These are phyloP conservation scores for Leptomonas seymouri DNA, from an alignment of 208 protist genomes.

Conservation along the genomic window DNA sequence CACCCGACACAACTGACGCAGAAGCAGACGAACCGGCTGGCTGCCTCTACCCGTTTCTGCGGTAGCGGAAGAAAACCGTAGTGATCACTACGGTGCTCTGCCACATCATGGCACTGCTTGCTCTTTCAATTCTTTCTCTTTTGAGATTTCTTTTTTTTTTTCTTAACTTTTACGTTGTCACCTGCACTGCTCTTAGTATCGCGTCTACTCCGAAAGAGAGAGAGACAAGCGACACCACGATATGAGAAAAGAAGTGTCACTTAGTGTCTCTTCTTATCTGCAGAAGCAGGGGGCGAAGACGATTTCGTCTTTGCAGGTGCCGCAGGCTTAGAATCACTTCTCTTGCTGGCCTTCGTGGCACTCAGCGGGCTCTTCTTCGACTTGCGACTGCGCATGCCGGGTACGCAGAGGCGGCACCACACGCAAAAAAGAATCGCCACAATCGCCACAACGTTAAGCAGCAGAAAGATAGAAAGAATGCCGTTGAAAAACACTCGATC, in stretches of 20 bases:
- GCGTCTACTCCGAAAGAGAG: background rate
- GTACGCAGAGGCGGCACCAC: conserved; percentile 27
- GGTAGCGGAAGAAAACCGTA: too few species aligned
- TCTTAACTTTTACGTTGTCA: background rate
- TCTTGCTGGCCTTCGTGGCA: background rate
- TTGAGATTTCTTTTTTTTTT: too few species aligned
- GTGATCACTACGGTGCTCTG: too few species aligned
- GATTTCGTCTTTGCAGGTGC: conserved; percentile 4
- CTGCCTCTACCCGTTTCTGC: too few species aligned
- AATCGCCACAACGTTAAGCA: conserved; percentile 32
- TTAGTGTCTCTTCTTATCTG: conserved; percentile 23
- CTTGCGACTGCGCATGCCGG: conserved; percentile 24
- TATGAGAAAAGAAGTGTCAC: background rate
- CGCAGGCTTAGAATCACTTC: background rate
- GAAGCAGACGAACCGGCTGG: too few species aligned
- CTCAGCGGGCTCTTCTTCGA: conserved; percentile 1
- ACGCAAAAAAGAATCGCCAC: conserved; percentile 18
- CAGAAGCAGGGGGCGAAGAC: conserved; percentile 1
- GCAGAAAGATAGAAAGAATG: conserved; percentile 38
- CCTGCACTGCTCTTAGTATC: too few species aligned
- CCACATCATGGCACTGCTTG: too few species aligned
- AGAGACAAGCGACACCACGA: background rate
- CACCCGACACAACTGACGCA: too few species aligned
- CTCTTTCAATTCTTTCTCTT: too few species aligned
- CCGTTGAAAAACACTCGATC: conserved; percentile 57